Evolutionary conservation across 805 yeast species (phyloP).

Genomic region (Ogataea salicorniae): DNA sequence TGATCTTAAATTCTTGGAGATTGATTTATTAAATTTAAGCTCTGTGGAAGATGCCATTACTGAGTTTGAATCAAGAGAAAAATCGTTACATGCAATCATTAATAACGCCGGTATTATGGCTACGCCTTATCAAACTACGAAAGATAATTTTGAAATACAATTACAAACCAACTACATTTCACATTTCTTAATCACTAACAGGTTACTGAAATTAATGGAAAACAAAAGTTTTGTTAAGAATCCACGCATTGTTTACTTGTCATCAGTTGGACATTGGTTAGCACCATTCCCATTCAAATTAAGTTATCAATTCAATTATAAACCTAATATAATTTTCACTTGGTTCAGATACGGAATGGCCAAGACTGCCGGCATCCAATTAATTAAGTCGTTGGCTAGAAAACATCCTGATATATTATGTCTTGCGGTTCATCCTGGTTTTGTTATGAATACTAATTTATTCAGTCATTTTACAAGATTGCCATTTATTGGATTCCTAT

Average conservation of each 20-base stretch:
- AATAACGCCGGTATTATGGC: constrained; percentile 83
- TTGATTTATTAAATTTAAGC: constrained; percentile 48
- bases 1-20: constrained; percentile 43
- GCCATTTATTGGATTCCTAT: constrained; percentile 71
- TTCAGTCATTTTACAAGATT: constrained; percentile 73
- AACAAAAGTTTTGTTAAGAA: constrained; percentile 21
- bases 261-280: constrained; percentile 61
- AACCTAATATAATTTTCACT: constrained; percentile 65
- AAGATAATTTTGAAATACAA: constrained; percentile 69
- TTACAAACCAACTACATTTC: constrained; percentile 74
- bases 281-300: constrained; percentile 44
- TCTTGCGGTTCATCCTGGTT: constrained; percentile 75
- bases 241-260: constrained; percentile 58
- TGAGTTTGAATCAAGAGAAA: constrained; percentile 42
- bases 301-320: constrained; percentile 44
- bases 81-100: constrained; percentile 52
- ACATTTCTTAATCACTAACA: constrained; percentile 64
- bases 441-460: constrained; percentile 75
- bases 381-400: constrained; percentile 56
- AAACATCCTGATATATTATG: constrained; percentile 62
- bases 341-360: constrained; percentile 77
- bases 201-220: constrained; percentile 49
- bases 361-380: constrained; percentile 74
- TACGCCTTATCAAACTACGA: constrained; percentile 57
- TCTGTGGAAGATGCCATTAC: constrained; percentile 46